Percentiles rank a stretch among this genome's conserved stretches.
These are phyloP conservation scores for Gossypium mustelinum DNA, from an alignment of 345 rosid genomes.

Conservation along the genomic window DNA sequence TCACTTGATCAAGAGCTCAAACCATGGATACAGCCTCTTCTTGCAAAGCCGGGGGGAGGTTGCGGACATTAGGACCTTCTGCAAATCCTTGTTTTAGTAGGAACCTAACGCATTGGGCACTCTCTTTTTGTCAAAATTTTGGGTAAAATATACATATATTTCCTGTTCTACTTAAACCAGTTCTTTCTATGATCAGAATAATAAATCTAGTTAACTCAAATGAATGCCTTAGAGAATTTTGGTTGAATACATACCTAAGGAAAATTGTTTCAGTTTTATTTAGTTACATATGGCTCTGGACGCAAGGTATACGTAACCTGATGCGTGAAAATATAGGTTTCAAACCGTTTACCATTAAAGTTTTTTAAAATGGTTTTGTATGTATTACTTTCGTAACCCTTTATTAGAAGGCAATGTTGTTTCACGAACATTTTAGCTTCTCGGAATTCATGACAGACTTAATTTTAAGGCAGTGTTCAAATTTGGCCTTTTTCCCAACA, in stretches of 20 bases:
- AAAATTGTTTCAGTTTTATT: not conserved
- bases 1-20: not conserved
- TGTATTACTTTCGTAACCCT: too few relatives aligned
- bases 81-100: not conserved
- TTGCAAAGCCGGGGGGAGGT: not conserved
- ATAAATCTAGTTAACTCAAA: conserved; percentile 21
- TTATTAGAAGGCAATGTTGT: too few relatives aligned
- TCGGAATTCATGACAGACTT: too few relatives aligned
- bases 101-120: not conserved
- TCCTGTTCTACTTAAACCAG: not conserved
- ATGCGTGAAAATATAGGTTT: too few relatives aligned
- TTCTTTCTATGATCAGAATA: conserved; percentile 23
- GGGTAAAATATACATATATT: not conserved
- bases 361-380: too few relatives aligned
- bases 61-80: not conserved
- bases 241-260: conserved; percentile 19
- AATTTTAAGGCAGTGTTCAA: too few relatives aligned
- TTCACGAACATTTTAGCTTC: too few relatives aligned
- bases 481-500: too few relatives aligned
- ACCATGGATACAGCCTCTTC: not conserved
- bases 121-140: conserved; percentile 16
- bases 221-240: conserved; percentile 1
- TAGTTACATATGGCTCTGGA: too few relatives aligned
- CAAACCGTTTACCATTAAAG: too few relatives aligned
- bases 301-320: too few relatives aligned